phyloP scores from a whole-genome alignment of 2,329 filamentous ascomycete species.

The Claviceps capensis region DNA sequence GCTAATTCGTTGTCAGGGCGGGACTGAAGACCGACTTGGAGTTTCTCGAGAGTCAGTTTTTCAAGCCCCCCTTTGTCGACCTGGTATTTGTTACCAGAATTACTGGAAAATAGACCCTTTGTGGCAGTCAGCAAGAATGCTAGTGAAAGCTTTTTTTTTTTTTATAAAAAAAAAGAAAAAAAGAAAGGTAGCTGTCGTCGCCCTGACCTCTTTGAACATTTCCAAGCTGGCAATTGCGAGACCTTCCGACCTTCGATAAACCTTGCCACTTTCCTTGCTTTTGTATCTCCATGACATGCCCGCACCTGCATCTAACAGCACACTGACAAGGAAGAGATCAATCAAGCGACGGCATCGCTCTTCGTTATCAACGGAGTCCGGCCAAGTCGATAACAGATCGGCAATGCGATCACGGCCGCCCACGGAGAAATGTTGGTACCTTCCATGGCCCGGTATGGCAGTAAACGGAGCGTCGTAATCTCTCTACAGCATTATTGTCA shows the following conservation, averaged over 20 bases:
- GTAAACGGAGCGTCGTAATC: conserved; percentile 42
- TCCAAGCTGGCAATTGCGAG: conserved; percentile 65
- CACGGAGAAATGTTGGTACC: conserved; percentile 76
- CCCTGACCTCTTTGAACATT: conserved; percentile 68
- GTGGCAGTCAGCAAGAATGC: background rate
- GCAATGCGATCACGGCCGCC: conserved; percentile 62
- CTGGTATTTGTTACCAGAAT: conserved; percentile 67
- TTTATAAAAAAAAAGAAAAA: background rate
- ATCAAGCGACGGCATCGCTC: conserved; percentile 64
- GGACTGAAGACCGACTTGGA: conserved; percentile 78
- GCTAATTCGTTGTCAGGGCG: conserved; percentile 66
- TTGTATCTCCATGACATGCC: conserved; percentile 88
- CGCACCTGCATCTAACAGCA: conserved; percentile 75
- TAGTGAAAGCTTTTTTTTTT: too few species aligned
- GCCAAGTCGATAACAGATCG: conserved; percentile 57
- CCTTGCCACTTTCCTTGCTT: conserved; percentile 71
- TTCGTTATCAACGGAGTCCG: conserved; percentile 51
- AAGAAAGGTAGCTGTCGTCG: background rate
- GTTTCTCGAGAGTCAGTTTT: conserved; percentile 55
- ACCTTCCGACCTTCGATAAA: conserved; percentile 78
- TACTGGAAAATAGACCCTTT: conserved; percentile 72
- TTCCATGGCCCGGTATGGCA: conserved; percentile 70
- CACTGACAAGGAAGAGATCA: conserved; percentile 67
- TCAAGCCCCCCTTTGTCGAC: conserved; percentile 76
- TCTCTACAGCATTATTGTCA: conserved; percentile 20